phyloP scores from a whole-genome alignment of 306 rosid species.

The Rosa lucieae region DNA sequence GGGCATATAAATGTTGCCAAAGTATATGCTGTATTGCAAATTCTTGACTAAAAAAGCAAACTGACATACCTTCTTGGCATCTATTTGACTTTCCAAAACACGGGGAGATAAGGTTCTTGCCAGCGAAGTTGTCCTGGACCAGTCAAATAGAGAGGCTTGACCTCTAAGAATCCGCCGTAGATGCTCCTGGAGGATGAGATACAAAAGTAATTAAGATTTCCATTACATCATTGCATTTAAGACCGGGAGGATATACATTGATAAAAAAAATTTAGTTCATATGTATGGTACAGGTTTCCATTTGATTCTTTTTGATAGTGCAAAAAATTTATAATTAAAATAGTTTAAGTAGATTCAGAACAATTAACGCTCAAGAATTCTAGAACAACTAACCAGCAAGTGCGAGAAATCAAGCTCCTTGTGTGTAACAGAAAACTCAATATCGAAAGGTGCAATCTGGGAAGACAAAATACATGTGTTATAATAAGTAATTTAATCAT shows the following conservation, averaged over 20 bases:
- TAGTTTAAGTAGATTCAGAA: neutral
- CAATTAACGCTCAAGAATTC: neutral
- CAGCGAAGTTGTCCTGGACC: slow-evolving; percentile 91
- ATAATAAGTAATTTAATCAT: slow-evolving; percentile 15
- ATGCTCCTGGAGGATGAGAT: slow-evolving; percentile 72
- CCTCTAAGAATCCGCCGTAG: slow-evolving; percentile 94
- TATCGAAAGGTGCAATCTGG: slow-evolving; percentile 93
- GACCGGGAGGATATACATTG: neutral
- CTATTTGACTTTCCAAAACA: slow-evolving; percentile 96
- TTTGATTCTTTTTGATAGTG: neutral
- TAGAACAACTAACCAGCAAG: slow-evolving; percentile 77
- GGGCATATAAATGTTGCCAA: neutral
- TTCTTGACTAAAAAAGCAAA: slow-evolving; percentile 22
- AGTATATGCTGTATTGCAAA: slow-evolving; percentile 4
- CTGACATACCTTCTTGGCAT: slow-evolving; percentile 88
- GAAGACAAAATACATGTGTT: slow-evolving; percentile 27
- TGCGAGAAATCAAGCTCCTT: slow-evolving; percentile 99
- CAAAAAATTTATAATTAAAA: neutral
- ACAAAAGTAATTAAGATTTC: slow-evolving; percentile 19
- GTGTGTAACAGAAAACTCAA: slow-evolving; percentile 92
- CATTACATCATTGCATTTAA: neutral
- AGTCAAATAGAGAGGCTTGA: slow-evolving; percentile 93
- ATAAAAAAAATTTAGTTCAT: neutral
- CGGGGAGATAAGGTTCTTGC: slow-evolving; percentile 97
- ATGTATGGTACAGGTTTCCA: neutral